These are phyloP conservation scores for Penicillium freii DNA, from an alignment of 2,329 filamentous ascomycete species.

Conservation along the genomic window DNA sequence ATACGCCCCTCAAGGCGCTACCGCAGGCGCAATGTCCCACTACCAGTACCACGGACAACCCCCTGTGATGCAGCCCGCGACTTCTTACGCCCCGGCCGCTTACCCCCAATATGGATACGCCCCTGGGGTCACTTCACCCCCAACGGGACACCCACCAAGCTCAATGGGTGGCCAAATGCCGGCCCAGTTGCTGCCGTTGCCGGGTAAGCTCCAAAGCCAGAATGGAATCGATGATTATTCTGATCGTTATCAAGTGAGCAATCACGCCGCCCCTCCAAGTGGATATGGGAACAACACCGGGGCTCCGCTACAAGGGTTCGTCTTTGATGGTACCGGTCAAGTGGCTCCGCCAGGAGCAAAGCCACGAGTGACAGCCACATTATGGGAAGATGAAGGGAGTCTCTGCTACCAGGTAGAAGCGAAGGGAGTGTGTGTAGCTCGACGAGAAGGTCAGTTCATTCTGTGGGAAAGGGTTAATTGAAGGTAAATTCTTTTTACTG, in stretches of 20 bases:
- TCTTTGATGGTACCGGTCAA: conserved; percentile 86
- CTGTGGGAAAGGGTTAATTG: not conserved
- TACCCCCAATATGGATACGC: conserved; percentile 72
- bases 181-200: conserved; percentile 69
- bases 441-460: conserved; percentile 71
- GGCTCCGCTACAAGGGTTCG: conserved; percentile 46
- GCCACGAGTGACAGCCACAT: conserved; percentile 88
- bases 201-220: conserved; percentile 39
- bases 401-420: conserved; percentile 98
- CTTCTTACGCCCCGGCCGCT: conserved; percentile 64
- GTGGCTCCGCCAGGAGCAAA: conserved; percentile 92
- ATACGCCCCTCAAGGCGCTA: conserved; percentile 72
- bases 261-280: conserved; percentile 33
- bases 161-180: conserved; percentile 65
- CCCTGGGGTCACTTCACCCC: conserved; percentile 78
- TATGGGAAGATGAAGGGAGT: conserved; percentile 98
- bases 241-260: conserved; percentile 35
- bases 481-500: not conserved
- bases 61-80: conserved; percentile 69
- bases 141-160: conserved; percentile 64
- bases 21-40: conserved; percentile 69
- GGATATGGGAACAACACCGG: conserved; percentile 41
- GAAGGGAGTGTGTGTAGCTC: conserved; percentile 89
- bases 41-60: conserved; percentile 72
- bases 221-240: not conserved